Evolutionary conservation across 176 grass and related monocot genomes (phyloP).

Genomic region (Bothriochloa decipiens): DNA sequence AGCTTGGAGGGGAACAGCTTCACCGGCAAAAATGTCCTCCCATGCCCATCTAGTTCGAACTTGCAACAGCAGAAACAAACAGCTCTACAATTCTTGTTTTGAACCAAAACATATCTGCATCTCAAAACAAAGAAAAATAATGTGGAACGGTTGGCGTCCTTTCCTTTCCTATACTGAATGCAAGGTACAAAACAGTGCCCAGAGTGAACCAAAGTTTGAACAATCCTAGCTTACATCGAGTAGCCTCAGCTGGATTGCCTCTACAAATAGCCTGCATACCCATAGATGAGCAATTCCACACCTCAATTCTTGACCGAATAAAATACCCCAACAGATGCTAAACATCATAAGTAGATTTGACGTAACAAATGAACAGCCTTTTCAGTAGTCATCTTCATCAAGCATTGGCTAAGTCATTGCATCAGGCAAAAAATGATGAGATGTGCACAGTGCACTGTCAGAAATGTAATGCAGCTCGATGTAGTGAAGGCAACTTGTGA

Average conservation of each 20-base stretch:
- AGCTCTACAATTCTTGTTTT: background rate
- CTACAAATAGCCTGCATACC: background rate
- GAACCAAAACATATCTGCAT: background rate
- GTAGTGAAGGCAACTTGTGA: background rate
- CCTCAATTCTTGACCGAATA: background rate
- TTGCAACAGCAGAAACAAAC: background rate
- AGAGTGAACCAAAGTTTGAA: background rate
- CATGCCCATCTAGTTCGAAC: background rate
- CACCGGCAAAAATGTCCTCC: background rate
- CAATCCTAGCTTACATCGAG: background rate
- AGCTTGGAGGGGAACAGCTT: background rate
- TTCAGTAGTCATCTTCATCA: background rate
- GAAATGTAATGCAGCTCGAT: background rate
- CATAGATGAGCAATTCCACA: background rate
- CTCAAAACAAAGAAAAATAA: background rate
- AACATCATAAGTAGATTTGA: background rate
- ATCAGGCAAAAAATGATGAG: background rate
- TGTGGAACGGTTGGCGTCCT: background rate
- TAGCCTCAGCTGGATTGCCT: background rate
- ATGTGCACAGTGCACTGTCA: conserved; percentile 1
- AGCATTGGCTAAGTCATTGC: background rate
- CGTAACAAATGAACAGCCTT: background rate
- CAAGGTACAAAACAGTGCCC: background rate
- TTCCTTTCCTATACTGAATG: background rate
- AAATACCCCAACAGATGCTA: background rate